Percentiles rank a stretch among this genome's conserved stretches.
These are phyloP conservation scores for Colletotrichum australisinense DNA, from an alignment of 2,329 filamentous ascomycete genomes.

Conservation along the genomic window DNA sequence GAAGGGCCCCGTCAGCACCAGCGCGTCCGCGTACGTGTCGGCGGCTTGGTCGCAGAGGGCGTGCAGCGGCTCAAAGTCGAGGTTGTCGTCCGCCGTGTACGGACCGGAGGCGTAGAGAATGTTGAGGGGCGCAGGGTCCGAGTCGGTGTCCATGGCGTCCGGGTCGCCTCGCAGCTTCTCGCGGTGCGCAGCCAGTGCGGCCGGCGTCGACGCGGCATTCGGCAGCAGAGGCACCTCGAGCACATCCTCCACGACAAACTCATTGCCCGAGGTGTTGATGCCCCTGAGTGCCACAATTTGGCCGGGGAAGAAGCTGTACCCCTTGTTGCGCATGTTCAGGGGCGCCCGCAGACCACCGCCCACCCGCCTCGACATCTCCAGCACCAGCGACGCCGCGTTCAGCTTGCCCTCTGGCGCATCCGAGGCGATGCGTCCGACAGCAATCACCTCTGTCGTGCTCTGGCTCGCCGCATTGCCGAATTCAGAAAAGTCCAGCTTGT, in stretches of 20 bases:
- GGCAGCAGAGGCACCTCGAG: slow-evolving; percentile 80
- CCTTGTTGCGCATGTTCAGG: slow-evolving; percentile 75
- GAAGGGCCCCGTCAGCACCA: slow-evolving; percentile 89
- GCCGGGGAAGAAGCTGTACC: slow-evolving; percentile 91
- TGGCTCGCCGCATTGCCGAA: slow-evolving; percentile 91
- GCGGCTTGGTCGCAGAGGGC: slow-evolving; percentile 83
- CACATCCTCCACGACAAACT: slow-evolving; percentile 83
- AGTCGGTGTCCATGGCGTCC: slow-evolving; percentile 69
- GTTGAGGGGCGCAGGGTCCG: slow-evolving; percentile 74
- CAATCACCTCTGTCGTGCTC: slow-evolving; percentile 87
- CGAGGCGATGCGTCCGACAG: slow-evolving; percentile 90
- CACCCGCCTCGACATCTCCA: slow-evolving; percentile 87
- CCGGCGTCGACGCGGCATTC: slow-evolving; percentile 76
- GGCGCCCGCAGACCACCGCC: slow-evolving; percentile 87
- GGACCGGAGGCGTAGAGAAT: slow-evolving; percentile 86
- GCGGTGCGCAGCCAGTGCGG: slow-evolving; percentile 74
- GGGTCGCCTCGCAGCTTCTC: slow-evolving; percentile 74
- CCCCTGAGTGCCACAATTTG: slow-evolving; percentile 91
- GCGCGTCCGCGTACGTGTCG: slow-evolving; percentile 78
- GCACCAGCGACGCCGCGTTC: slow-evolving; percentile 84
- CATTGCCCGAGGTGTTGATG: slow-evolving; percentile 85
- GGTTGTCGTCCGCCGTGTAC: slow-evolving; percentile 91
- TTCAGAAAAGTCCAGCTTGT: slow-evolving; percentile 80
- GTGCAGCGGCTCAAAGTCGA: slow-evolving; percentile 89
- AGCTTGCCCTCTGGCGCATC: slow-evolving; percentile 89